Conservation (phyloP, 2,329 filamentous ascomycete species). For the Talaromyces sp. region DNA sequence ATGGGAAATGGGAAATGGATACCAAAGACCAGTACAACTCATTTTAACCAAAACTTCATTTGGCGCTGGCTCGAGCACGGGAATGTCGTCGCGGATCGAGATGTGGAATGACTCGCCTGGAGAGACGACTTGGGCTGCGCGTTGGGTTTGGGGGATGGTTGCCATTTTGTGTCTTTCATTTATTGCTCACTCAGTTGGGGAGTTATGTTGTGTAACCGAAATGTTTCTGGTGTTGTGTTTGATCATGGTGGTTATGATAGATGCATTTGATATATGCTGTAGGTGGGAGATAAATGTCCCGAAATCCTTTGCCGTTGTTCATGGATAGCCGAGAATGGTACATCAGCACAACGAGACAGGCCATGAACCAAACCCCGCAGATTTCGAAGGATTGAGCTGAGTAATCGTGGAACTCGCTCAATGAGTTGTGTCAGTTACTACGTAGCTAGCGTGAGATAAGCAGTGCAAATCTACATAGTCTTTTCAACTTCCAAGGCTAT, state of each 20-base stretch:
- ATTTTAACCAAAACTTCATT: not conserved
- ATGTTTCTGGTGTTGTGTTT: not conserved
- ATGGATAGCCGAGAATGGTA: not conserved
- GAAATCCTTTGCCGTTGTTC: not conserved
- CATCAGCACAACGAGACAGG: not conserved
- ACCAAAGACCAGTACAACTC: not conserved
- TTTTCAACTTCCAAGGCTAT: not conserved
- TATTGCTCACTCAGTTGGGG: no score
- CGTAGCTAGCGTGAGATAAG: not conserved
- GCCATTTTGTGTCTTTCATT: not conserved
- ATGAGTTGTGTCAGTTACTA: not conserved
- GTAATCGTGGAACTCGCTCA: no score
- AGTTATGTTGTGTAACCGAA: no score
- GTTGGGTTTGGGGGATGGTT: not conserved
- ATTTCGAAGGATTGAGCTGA: not conserved
- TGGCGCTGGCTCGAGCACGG: not conserved
- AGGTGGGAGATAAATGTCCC: not conserved
- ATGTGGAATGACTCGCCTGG: not conserved
- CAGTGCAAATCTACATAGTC: not conserved
- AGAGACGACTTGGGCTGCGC: not conserved
- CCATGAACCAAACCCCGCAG: not conserved
- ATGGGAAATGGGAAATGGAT: not conserved
- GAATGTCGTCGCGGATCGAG: not conserved
- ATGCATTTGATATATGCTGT: no score
- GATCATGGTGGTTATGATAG: not conserved